Conservation (phyloP, 2,329 filamentous ascomycete genomes). For the Alternaria viburni region DNA sequence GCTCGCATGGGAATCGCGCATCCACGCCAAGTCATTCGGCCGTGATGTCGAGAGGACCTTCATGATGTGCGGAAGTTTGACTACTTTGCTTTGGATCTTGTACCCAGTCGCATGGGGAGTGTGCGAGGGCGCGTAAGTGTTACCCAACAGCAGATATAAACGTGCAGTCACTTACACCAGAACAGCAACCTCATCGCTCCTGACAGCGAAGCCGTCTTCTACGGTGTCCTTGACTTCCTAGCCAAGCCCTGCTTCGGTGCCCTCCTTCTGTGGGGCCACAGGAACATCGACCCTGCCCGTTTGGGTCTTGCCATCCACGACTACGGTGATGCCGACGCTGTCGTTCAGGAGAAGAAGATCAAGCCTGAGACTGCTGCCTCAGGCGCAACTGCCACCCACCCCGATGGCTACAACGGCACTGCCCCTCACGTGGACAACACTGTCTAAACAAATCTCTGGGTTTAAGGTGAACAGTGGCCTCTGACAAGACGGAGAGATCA, state of each 20-base stretch:
- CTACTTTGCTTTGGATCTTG: conserved; percentile 67
- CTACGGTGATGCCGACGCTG: conserved; percentile 52
- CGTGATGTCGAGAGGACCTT: conserved; percentile 61
- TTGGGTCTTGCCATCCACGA: conserved; percentile 62
- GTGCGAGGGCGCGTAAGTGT: conserved; percentile 54
- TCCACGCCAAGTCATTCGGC: conserved; percentile 63
- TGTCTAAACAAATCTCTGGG: not conserved
- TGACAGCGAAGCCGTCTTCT: conserved; percentile 72
- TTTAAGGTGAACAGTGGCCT: not conserved
- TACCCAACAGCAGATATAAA: too few relatives aligned
- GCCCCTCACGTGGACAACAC: conserved; percentile 1
- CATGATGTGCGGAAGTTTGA: conserved; percentile 63
- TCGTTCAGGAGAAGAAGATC: conserved; percentile 34
- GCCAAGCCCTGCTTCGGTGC: conserved; percentile 69
- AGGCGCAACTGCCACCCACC: not conserved
- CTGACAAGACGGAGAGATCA: not conserved
- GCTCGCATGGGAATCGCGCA: conserved; percentile 62
- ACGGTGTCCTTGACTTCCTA: conserved; percentile 69
- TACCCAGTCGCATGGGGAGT: conserved; percentile 69
- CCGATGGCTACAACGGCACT: not conserved
- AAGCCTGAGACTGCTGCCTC: not conserved
- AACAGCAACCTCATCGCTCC: conserved; percentile 69
- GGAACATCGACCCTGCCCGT: conserved; percentile 64
- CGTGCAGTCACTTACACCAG: not conserved
- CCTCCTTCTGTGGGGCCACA: conserved; percentile 67